A percentile compares a stretch with the other conserved stretches of the same genome.
Conservation (phyloP, 2,329 filamentous ascomycete genomes). For the Pseudocercospora eumusae region DNA sequence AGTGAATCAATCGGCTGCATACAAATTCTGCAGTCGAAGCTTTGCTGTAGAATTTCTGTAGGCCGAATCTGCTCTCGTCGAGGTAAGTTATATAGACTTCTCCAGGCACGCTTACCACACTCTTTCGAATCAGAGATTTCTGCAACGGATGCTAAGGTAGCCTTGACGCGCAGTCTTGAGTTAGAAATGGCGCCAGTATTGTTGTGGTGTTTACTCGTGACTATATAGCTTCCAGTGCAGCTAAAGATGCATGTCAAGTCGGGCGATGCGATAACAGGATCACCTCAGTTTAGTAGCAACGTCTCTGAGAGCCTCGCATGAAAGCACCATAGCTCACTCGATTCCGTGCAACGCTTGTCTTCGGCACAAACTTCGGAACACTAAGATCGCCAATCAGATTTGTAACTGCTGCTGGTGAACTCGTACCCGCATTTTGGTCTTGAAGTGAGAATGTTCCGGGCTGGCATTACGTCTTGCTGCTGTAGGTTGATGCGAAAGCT, state of each 20-base stretch:
- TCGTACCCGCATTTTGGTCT: slow-evolving; percentile 15
- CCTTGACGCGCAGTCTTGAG: not conserved
- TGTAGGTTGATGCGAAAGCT: slow-evolving; percentile 3
- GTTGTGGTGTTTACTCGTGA: not conserved
- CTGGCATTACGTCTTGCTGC: not conserved
- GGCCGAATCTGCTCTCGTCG: not conserved
- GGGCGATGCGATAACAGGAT: not conserved
- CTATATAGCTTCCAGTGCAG: not conserved
- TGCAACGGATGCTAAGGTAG: not conserved
- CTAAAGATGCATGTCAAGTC: not conserved
- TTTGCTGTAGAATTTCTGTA: not conserved
- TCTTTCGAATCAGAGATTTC: not conserved
- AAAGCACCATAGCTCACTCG: too few relatives aligned
- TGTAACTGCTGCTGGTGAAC: slow-evolving; percentile 16
- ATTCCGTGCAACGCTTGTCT: slow-evolving; percentile 1
- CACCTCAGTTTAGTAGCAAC: not conserved
- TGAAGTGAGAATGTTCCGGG: not conserved
- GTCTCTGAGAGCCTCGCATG: too few relatives aligned
- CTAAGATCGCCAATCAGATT: slow-evolving; percentile 9
- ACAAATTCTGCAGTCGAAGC: too few relatives aligned
- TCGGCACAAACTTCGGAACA: slow-evolving; percentile 5
- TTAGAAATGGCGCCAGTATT: not conserved
- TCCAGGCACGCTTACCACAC: not conserved
- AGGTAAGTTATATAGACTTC: too few relatives aligned
- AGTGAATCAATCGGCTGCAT: too few relatives aligned